A percentile compares a stretch with the other conserved stretches of the same genome.
phyloP scores from a whole-genome alignment of 495 filamentous ascomycete genomes.

The Podospora anserina region DNA sequence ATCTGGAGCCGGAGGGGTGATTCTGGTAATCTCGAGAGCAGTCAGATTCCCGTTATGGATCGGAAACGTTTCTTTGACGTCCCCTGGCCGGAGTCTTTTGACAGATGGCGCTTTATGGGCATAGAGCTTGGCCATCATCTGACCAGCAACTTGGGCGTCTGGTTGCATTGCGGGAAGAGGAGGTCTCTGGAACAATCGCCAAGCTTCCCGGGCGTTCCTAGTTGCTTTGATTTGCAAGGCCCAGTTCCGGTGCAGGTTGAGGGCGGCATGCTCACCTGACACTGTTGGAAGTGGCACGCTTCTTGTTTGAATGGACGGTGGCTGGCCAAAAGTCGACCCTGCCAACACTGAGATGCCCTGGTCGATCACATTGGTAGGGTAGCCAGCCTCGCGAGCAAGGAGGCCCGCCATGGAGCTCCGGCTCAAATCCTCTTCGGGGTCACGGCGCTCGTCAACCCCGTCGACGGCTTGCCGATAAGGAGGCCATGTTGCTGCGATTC shows the following conservation, averaged over 20 bases:
- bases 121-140: slow-evolving; percentile 47
- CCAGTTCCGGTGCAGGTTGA: slow-evolving; percentile 36
- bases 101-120: slow-evolving; percentile 18
- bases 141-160: slow-evolving; percentile 36
- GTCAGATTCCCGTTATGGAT: slow-evolving; percentile 41
- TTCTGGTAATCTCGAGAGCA: slow-evolving; percentile 40
- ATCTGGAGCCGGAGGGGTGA: slow-evolving; percentile 36
- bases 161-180: slow-evolving; percentile 28
- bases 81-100: slow-evolving; percentile 37
- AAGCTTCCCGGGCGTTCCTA: slow-evolving; percentile 45
- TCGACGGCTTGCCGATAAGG: slow-evolving; percentile 44
- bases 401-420: slow-evolving; percentile 39
- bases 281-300: slow-evolving; percentile 25
- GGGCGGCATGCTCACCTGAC: slow-evolving; percentile 21
- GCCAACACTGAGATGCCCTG: slow-evolving; percentile 37
- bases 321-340: slow-evolving; percentile 29
- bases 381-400: slow-evolving; percentile 43
- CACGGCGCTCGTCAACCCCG: slow-evolving; percentile 42
- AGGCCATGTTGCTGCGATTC: slow-evolving; percentile 44
- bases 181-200: slow-evolving; percentile 40
- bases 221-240: slow-evolving; percentile 39
- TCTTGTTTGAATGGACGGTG: slow-evolving; percentile 44
- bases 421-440: slow-evolving; percentile 41
- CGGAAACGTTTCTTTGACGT: slow-evolving; percentile 37
- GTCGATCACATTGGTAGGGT: slow-evolving; percentile 34